These are phyloP conservation scores for Mycosphaerella arachidis DNA, from an alignment of 2,329 filamentous ascomycete genomes.

Conservation along the genomic window DNA sequence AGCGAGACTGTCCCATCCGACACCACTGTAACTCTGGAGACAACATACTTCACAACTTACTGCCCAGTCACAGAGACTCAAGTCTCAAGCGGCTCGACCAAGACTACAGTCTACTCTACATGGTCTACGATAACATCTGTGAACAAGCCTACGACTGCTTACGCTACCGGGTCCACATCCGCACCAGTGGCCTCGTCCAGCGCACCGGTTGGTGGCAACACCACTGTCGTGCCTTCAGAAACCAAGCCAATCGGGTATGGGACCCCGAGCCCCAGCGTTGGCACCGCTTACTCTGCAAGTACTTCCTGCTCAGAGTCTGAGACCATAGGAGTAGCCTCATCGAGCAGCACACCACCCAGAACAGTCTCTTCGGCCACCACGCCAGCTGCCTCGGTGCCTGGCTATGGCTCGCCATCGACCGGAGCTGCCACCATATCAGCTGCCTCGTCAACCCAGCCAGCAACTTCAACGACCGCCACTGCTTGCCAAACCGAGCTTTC, in stretches of 20 bases:
- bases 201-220: not conserved
- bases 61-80: conserved; percentile 13
- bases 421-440: conserved; percentile 1
- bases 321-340: conserved; percentile 2
- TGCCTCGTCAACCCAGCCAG: conserved; percentile 1
- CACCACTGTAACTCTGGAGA: conserved; percentile 10
- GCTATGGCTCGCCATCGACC: not conserved
- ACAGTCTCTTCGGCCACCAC: not conserved
- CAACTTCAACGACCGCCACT: conserved; percentile 13
- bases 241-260: not conserved
- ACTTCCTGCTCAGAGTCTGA: not conserved
- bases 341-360: not conserved
- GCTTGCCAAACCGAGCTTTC: conserved; percentile 30
- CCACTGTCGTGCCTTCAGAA: conserved; percentile 1
- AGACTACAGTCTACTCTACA: conserved; percentile 8
- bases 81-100: conserved; percentile 11
- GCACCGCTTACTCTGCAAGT: conserved; percentile 1
- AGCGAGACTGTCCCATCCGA: conserved; percentile 1
- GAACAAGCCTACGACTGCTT: not conserved
- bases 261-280: not conserved
- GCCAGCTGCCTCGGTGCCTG: not conserved
- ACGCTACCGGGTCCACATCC: not conserved
- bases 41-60: conserved; percentile 12
- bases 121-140: conserved; percentile 25
- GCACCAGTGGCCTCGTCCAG: not conserved